phyloP scores from a whole-genome alignment of 345 rosid genomes.

The Rhodamnia rubescens region DNA sequence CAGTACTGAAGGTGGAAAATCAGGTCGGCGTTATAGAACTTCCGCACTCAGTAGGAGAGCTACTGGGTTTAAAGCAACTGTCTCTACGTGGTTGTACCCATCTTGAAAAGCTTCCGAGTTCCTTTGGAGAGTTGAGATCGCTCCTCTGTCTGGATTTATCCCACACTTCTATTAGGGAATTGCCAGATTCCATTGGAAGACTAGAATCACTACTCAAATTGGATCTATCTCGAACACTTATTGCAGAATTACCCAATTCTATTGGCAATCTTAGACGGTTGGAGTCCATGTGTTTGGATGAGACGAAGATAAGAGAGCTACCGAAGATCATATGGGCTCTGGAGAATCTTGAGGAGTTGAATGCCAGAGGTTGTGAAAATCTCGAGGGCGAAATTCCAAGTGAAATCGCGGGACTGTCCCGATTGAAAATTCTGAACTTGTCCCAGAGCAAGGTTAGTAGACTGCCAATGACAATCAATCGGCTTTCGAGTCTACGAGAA shows the following conservation, averaged over 20 bases:
- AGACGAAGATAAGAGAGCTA: not conserved
- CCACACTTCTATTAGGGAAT: fast-evolving
- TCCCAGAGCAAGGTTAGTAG: fast-evolving
- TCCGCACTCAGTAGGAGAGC: not conserved
- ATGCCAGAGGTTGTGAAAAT: fast-evolving
- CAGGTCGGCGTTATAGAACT: fast-evolving
- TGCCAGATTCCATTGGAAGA: not conserved
- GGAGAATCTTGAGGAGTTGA: not conserved
- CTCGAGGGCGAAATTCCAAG: not conserved
- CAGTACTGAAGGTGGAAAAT: fast-evolving
- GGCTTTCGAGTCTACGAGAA: not conserved
- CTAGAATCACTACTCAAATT: not conserved
- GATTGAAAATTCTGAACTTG: not conserved
- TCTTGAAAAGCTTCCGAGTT: not conserved
- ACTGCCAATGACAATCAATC: not conserved
- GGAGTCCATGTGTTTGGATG: fast-evolving
- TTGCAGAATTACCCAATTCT: not conserved
- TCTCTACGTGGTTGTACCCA: fast-evolving
- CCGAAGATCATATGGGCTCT: not conserved
- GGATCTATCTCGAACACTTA: fast-evolving
- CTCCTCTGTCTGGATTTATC: not conserved
- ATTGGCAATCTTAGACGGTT: not conserved
- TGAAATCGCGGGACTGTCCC: not conserved
- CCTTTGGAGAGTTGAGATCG: not conserved
- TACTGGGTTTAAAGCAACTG: not conserved